Percentiles rank a stretch among this genome's conserved stretches.
phyloP scores from a whole-genome alignment of 768 basidiomycete species.

The Panus rudis region DNA sequence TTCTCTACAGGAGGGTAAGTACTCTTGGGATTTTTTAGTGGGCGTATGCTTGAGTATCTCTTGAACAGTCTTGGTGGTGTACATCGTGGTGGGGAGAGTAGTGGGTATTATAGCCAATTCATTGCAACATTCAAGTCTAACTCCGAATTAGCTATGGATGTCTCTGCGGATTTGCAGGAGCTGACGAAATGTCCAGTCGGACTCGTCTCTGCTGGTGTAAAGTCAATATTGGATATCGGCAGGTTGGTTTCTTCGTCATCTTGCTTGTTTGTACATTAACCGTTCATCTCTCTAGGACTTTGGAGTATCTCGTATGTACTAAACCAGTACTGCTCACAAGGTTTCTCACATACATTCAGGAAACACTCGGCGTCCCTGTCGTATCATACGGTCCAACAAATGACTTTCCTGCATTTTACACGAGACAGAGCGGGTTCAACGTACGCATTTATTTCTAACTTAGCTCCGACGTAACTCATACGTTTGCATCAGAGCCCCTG shows the following conservation, averaged over 20 bases:
- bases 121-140: neutral
- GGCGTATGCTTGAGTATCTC: constrained; percentile 6
- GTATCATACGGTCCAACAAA: constrained; percentile 65
- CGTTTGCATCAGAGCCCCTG: constrained; percentile 60
- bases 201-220: constrained; percentile 88
- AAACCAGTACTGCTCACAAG: neutral
- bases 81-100: constrained; percentile 65
- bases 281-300: constrained; percentile 42
- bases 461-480: neutral
- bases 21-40: neutral
- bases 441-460: constrained; percentile 27
- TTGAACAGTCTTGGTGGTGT: constrained; percentile 69
- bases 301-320: constrained; percentile 64
- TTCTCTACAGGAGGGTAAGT: constrained; percentile 89
- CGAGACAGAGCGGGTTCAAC: constrained; percentile 74
- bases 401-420: constrained; percentile 95
- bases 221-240: constrained; percentile 92
- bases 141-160: constrained; percentile 69
- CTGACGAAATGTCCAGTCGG: constrained; percentile 86
- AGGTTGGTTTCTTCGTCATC: constrained; percentile 32
- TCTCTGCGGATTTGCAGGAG: constrained; percentile 91
- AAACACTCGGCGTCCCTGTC: constrained; percentile 93
- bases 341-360: constrained; percentile 39
- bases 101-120: constrained; percentile 28
- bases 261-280: neutral